Evolutionary conservation across 148 eudicot species (phyloP), one percentile per base, ranked within the genome.

Genomic region (Vaccinium myrtillus): DNA sequence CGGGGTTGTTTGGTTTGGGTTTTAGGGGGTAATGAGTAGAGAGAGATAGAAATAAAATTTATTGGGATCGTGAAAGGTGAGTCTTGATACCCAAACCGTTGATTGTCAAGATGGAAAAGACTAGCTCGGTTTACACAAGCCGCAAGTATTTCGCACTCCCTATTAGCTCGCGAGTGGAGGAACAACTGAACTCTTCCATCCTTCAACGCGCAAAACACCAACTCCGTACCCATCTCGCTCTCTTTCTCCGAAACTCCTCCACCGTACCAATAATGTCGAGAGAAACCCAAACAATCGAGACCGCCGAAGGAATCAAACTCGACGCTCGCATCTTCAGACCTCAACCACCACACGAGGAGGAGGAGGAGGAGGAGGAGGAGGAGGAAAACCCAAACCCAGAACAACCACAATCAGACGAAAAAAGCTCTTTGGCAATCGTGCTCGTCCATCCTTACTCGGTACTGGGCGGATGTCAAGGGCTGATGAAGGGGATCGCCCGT

Each of bases 391-490:
- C 46, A 43, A 43, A 43, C 46, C 46, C 46, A 43, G 46, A 43
- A 43, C 46, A 43, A 5, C 6, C 46, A 43, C 46, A 43, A 43
- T 43, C 46, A 43, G 46, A 43, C 46, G 46, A 43, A 43, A 43
- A 43, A 43, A 43, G 0, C 46, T 5, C 6, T 43, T 43, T 43
- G 46, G 46, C 71, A 11, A 65, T 82, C 0, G 90, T 89, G 36
- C 53, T 88, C 39, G 90, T 89, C 30, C 93, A 91, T 77, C 93
- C 93, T 0, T 89, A 88, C 81, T 89, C 93, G 0, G 85, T 91
- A 5, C 79, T 91, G 25, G 91, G 93, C 2, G 93, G 93, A 39
- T 86, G 90, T 76, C 93, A 91, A 49, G 88, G 86, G 2, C 85
- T 91, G 32, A 85, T 89, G 91, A 88, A 71, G 48, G 91, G 90